A percentile compares a stretch with the other conserved stretches of the same genome.
Evolutionary conservation across 164 flowering plant genomes (phyloP).

Genomic region (Amborella trichopoda): DNA sequence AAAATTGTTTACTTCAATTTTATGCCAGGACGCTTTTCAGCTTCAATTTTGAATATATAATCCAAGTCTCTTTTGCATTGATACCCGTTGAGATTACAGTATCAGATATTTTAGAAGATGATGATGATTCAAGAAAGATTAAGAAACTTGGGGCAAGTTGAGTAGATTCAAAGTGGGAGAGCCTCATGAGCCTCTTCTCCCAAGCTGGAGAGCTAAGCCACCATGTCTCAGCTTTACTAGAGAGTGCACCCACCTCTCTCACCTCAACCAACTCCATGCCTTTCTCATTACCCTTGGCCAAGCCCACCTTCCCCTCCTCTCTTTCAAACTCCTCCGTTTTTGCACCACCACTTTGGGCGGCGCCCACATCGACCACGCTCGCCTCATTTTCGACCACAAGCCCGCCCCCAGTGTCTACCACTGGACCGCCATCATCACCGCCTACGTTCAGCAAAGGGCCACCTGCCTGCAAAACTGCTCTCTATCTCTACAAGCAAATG

Average conservation of each 20-base stretch:
- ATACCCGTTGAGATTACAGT: too few species aligned
- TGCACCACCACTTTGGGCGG: slow-evolving; percentile 28
- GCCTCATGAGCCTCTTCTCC: too few species aligned
- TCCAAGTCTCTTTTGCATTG: too few species aligned
- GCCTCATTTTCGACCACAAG: slow-evolving; percentile 33
- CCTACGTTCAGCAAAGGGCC: slow-evolving; percentile 23
- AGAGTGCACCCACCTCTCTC: slow-evolving; percentile 34
- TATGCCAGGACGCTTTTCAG: too few species aligned
- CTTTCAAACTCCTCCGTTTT: slow-evolving; percentile 63
- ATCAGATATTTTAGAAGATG: too few species aligned
- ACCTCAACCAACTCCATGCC: slow-evolving; percentile 59
- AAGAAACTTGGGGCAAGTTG: too few species aligned
- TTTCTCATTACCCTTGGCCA: slow-evolving; percentile 41
- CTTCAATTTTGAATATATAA: too few species aligned
- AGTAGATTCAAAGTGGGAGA: too few species aligned
- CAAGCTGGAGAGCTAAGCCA: too few species aligned
- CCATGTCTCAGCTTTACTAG: slow-evolving; percentile 10
- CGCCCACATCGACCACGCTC: slow-evolving; percentile 38
- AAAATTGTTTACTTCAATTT: too few species aligned
- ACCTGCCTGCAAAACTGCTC: slow-evolving; percentile 16
- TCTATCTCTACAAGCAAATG: slow-evolving; percentile 30
- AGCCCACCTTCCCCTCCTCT: slow-evolving; percentile 31
- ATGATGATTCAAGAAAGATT: too few species aligned
- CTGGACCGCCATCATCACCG: slow-evolving; percentile 48
- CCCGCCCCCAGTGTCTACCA: slow-evolving; percentile 36